phyloP scores from a whole-genome alignment of 495 filamentous ascomycete species.

The Penicillium parvum region DNA sequence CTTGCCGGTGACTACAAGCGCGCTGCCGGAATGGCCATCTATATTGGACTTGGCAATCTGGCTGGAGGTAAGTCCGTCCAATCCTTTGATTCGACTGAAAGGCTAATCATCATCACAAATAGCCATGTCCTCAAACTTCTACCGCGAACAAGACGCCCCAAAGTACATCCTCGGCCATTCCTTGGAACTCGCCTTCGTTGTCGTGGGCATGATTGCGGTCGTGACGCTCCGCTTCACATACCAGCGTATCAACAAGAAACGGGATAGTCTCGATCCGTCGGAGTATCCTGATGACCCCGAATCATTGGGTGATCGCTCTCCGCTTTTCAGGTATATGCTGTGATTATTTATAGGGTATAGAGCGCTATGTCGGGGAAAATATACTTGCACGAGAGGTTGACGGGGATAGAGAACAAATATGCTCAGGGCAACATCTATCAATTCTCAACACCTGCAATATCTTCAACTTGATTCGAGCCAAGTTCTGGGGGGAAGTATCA shows the following conservation, averaged over 20 bases:
- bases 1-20: slow-evolving; percentile 68
- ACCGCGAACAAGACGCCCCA: slow-evolving; percentile 59
- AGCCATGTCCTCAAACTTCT: slow-evolving; percentile 76
- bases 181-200: slow-evolving; percentile 65
- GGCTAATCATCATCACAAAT: neutral
- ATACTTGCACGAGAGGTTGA: too few species aligned
- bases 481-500: too few species aligned
- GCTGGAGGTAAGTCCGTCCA: slow-evolving; percentile 46
- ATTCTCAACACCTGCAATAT: too few species aligned
- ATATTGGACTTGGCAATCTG: slow-evolving; percentile 70
- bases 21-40: slow-evolving; percentile 67
- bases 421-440: too few species aligned
- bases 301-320: slow-evolving; percentile 57
- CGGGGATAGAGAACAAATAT: neutral
- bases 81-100: neutral
- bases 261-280: slow-evolving; percentile 47
- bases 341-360: slow-evolving; percentile 18
- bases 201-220: slow-evolving; percentile 54
- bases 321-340: slow-evolving; percentile 60
- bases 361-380: too few species aligned
- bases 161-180: slow-evolving; percentile 64
- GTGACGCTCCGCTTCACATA: slow-evolving; percentile 54
- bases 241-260: slow-evolving; percentile 53
- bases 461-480: too few species aligned
- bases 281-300: slow-evolving; percentile 51